Evolutionary conservation across 164 flowering plant species (phyloP), one percentile per base, ranked within the genome.

Genomic region (Vitis rupestris): DNA sequence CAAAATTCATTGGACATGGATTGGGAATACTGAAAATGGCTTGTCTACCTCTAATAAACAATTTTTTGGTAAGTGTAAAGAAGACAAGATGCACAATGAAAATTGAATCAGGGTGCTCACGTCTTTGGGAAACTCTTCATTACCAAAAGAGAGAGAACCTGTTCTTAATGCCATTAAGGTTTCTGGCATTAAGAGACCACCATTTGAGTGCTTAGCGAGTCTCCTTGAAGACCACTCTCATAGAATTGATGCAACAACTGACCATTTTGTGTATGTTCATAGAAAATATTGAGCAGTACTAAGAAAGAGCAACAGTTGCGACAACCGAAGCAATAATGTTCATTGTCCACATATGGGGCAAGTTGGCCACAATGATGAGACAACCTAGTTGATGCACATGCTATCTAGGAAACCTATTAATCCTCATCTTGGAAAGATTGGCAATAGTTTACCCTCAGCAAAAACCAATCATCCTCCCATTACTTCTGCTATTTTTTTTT

Each of bases 221-320:
- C 77, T 84, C 19, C 57, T 74, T 29, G 63, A 52, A 53, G 59
- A 73, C 23, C 82, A 77, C 17, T 71, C 78, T 73, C 67, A 83
- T 4, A 72, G 63, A 51, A 67, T 67, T 73, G 81, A 64, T 76
- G 58, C 78, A 60, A 73, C 82, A 57, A 84, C 78, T 75, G 87
- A 84, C 30, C 87, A 84, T 72, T 85, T 89, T 66, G 94, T 93
- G 31, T 93, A 93, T 80, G 90, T 82, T 37, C 89, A 94, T n/a
- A 84, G 95, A 70, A 91, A 85, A 79, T 52, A 80, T 19, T 95
- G 91, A 68, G 66, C 74, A 56, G 91, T 86, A 61, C 5, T 74
- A 8, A 71, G 74, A 19, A 88, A 74, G 71, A 66, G 56, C 74
- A 71, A 70, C 70, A 65, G 53, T 49, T 62, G 65, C 75, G 82